Evolutionary conservation across 2,329 filamentous ascomycete genomes (phyloP).

Genomic region (Arthrobotrys iridis): DNA sequence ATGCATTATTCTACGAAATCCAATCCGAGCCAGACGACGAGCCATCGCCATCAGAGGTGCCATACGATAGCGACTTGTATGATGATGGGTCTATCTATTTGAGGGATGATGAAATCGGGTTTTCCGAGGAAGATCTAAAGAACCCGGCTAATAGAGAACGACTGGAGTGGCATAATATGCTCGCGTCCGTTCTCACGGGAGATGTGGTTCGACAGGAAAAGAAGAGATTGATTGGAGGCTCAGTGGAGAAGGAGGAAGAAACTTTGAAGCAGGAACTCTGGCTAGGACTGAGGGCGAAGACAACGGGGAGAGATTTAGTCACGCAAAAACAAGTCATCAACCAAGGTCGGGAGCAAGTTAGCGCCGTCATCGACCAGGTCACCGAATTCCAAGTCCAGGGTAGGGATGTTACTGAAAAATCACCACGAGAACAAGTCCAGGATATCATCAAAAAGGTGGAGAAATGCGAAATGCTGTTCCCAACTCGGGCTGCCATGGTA

Average conservation of each 20-base stretch:
- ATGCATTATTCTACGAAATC: conserved; percentile 67
- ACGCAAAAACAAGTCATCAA: conserved; percentile 89
- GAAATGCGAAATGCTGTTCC: conserved; percentile 84
- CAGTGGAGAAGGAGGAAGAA: conserved; percentile 69
- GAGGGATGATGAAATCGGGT: conserved; percentile 81
- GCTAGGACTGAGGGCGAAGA: conserved; percentile 84
- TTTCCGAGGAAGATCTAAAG: conserved; percentile 86
- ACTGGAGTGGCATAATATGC: conserved; percentile 97
- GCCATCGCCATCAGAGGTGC: conserved; percentile 83
- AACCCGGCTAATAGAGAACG: conserved; percentile 88
- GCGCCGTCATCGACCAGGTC: conserved; percentile 82
- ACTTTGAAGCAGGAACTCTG: conserved; percentile 76
- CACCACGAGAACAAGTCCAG: conserved; percentile 85
- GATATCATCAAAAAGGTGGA: conserved; percentile 92
- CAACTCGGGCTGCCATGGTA: conserved; percentile 79
- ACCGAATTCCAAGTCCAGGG: conserved; percentile 94
- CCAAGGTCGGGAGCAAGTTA: conserved; percentile 78
- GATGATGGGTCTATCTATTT: conserved; percentile 72
- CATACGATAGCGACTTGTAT: conserved; percentile 82
- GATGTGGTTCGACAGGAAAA: conserved; percentile 99
- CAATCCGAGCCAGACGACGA: conserved; percentile 92
- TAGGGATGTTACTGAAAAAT: conserved; percentile 88
- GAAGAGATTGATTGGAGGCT: conserved; percentile 86
- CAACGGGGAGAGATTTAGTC: conserved; percentile 82
- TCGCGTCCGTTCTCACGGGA: conserved; percentile 92